Conservation (phyloP, 2,329 filamentous ascomycete species). For the Fusarium circinatum region DNA sequence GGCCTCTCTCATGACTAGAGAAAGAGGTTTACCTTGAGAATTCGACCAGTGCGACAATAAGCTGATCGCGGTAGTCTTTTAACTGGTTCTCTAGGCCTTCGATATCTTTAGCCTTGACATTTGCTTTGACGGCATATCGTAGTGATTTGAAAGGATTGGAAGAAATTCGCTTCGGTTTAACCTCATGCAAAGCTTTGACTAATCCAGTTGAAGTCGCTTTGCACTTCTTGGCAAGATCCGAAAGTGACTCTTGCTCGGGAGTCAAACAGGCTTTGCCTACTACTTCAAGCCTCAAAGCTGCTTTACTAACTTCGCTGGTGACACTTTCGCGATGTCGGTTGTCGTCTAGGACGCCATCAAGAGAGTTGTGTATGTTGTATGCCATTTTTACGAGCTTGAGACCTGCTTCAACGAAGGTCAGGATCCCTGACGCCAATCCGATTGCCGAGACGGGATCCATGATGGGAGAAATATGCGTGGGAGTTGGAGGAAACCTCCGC, state of each 20-base stretch:
- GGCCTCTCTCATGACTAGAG: fast-evolving
- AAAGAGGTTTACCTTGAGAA: neutral
- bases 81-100: neutral
- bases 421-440: neutral
- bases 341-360: neutral
- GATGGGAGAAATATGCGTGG: neutral
- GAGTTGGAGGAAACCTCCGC: fast-evolving
- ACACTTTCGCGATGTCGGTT: neutral
- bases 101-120: neutral
- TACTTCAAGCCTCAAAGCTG: neutral
- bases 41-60: neutral
- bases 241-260: neutral
- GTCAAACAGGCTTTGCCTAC: neutral
- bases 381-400: neutral
- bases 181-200: fast-evolving
- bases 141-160: neutral
- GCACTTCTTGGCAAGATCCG: neutral
- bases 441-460: neutral
- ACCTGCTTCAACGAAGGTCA: neutral
- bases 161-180: fast-evolving
- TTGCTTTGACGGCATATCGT: neutral
- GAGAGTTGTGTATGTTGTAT: neutral
- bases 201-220: neutral
- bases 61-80: neutral
- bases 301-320: neutral